These are phyloP conservation scores for Curvularia hawaiiensis DNA, from an alignment of 2,329 filamentous ascomycete genomes.

Conservation along the genomic window DNA sequence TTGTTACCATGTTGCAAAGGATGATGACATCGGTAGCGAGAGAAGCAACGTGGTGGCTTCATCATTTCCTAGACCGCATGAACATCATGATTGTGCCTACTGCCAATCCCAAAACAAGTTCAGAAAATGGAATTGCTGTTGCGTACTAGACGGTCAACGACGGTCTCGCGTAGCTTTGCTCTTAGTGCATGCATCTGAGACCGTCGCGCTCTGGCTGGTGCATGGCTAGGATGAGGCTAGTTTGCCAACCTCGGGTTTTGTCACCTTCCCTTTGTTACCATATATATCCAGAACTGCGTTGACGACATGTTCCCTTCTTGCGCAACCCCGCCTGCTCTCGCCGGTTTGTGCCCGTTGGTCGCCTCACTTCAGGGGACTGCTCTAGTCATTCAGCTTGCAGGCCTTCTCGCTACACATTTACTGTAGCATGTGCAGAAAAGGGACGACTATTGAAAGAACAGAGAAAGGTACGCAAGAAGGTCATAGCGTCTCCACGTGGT, in stretches of 20 bases:
- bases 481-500: not conserved
- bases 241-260: not conserved
- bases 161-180: constrained; percentile 1
- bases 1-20: not conserved
- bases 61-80: not conserved
- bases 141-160: not conserved
- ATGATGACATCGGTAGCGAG: not conserved
- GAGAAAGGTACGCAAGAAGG: not conserved
- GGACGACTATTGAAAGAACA: not conserved
- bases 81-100: too few relatives aligned
- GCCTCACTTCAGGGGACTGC: not conserved
- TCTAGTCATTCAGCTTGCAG: not conserved
- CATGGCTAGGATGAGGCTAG: constrained; percentile 3
- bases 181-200: constrained; percentile 3
- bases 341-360: not conserved
- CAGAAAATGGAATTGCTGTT: constrained; percentile 1
- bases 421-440: not conserved
- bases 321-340: not conserved
- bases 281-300: not conserved
- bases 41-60: not conserved
- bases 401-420: not conserved
- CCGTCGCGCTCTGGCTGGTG: not conserved
- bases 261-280: not conserved
- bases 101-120: not conserved
- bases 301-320: not conserved